Conservation (phyloP, 768 basidiomycete genomes). For the Solioccasus polychromus region DNA sequence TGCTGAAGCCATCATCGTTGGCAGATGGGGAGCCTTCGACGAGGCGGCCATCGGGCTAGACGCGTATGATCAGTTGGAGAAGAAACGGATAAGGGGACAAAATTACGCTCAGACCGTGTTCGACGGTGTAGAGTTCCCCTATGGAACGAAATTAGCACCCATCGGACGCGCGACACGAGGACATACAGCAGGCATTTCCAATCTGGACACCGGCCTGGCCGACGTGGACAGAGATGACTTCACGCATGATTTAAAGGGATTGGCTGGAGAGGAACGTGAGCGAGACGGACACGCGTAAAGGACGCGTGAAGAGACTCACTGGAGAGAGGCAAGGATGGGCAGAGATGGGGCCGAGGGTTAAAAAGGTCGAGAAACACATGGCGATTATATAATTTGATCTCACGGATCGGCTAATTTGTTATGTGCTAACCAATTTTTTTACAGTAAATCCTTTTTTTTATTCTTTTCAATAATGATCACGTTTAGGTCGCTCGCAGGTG, state of each 20-base stretch:
- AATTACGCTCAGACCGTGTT: constrained; percentile 92
- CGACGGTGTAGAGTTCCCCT: constrained; percentile 99
- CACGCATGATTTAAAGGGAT: constrained; percentile 60
- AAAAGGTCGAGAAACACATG: constrained; percentile 38
- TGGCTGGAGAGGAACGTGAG: constrained; percentile 3
- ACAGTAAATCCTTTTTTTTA: no score
- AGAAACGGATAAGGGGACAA: constrained; percentile 6
- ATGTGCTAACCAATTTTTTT: background rate
- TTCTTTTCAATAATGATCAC: constrained; percentile 68
- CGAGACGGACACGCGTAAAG: constrained; percentile 21
- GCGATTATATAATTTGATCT: constrained; percentile 32
- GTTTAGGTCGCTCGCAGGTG: constrained; percentile 86
- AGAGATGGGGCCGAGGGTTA: constrained; percentile 39
- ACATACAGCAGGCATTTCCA: constrained; percentile 98
- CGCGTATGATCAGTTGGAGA: constrained; percentile 19
- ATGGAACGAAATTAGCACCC: constrained; percentile 25
- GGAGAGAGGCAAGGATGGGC: constrained; percentile 29
- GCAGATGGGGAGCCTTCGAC: constrained; percentile 70
- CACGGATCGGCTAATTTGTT: constrained; percentile 21
- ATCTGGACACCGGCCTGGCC: constrained; percentile 98
- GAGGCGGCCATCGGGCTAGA: constrained; percentile 91
- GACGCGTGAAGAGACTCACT: constrained; percentile 32
- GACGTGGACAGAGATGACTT: constrained; percentile 98
- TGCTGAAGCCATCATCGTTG: constrained; percentile 91
- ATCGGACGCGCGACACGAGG: constrained; percentile 3